Conservation (phyloP, 2,329 filamentous ascomycete genomes). For the Neoarthrinium moseri region DNA sequence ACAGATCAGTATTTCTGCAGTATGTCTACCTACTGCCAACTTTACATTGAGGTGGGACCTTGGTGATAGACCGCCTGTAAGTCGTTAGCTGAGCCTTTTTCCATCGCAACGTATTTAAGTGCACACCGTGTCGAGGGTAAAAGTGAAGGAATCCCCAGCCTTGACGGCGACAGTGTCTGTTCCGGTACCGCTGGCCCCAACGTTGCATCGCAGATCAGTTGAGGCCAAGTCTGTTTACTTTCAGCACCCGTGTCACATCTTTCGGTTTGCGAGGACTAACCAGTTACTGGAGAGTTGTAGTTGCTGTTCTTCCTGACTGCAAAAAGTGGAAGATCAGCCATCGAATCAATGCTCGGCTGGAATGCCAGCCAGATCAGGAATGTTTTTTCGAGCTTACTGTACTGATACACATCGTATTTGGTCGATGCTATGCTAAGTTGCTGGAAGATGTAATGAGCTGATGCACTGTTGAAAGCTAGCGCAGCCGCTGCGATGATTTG, state of each 20-base stretch:
- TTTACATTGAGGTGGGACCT: conserved; percentile 37
- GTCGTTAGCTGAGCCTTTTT: neutral
- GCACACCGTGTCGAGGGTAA: conserved; percentile 32
- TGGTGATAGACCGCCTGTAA: conserved; percentile 39
- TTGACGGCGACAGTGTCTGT: conserved; percentile 33
- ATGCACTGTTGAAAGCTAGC: conserved; percentile 30
- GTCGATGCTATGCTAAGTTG: conserved; percentile 30
- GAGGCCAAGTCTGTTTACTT: conserved; percentile 30
- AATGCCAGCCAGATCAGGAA: too few species aligned
- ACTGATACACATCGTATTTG: conserved; percentile 33
- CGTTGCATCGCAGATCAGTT: conserved; percentile 41
- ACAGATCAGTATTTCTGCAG: conserved; percentile 5
- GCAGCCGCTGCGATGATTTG: conserved; percentile 19
- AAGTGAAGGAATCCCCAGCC: conserved; percentile 37
- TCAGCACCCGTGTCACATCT: conserved; percentile 9
- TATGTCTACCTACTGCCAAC: neutral
- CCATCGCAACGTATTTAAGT: too few species aligned
- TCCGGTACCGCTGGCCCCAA: conserved; percentile 30
- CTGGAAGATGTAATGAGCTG: conserved; percentile 42
- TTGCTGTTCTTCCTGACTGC: conserved; percentile 44
- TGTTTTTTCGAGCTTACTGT: conserved; percentile 23
- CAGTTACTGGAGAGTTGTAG: conserved; percentile 46
- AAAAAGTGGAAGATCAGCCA: neutral
- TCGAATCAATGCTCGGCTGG: too few species aligned
- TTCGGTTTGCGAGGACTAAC: conserved; percentile 11